These are phyloP conservation scores for Elsinoe perseae DNA, from an alignment of 2,329 filamentous ascomycete species.

Conservation along the genomic window DNA sequence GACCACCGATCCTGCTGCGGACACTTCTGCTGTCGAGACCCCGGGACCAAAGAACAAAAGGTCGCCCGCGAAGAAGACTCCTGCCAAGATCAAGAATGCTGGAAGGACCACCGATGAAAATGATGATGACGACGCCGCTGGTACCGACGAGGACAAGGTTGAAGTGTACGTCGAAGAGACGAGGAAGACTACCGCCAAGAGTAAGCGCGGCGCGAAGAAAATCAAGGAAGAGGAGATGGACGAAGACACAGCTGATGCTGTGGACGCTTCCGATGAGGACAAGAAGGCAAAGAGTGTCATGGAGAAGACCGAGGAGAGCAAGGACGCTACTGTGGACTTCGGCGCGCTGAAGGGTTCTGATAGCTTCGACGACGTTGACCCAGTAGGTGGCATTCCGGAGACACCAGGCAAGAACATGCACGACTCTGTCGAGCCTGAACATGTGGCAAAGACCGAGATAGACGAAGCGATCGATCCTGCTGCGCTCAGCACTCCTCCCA, in stretches of 20 bases:
- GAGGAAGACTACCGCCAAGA: neutral
- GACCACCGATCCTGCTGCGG: neutral
- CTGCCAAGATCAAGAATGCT: neutral
- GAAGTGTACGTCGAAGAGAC: neutral
- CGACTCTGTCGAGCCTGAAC: neutral
- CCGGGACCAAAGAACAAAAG: conserved; percentile 8
- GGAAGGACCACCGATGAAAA: neutral
- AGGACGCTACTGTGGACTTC: neutral
- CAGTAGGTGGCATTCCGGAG: neutral
- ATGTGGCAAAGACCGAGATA: neutral
- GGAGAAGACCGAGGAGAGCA: neutral
- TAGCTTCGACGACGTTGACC: neutral
- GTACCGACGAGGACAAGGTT: neutral
- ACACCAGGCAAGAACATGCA: neutral
- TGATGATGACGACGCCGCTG: neutral
- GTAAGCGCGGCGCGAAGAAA: neutral
- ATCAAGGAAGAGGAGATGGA: neutral
- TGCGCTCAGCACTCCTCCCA: neutral
- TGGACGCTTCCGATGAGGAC: neutral
- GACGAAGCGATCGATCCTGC: neutral
- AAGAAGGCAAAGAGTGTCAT: neutral
- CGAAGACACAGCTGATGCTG: neutral
- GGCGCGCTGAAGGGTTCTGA: neutral
- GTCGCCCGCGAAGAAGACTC: neutral
- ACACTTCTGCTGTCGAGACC: neutral